Evolutionary conservation across 2,329 filamentous ascomycete genomes (phyloP).

Genomic region (Alternaria triticina): DNA sequence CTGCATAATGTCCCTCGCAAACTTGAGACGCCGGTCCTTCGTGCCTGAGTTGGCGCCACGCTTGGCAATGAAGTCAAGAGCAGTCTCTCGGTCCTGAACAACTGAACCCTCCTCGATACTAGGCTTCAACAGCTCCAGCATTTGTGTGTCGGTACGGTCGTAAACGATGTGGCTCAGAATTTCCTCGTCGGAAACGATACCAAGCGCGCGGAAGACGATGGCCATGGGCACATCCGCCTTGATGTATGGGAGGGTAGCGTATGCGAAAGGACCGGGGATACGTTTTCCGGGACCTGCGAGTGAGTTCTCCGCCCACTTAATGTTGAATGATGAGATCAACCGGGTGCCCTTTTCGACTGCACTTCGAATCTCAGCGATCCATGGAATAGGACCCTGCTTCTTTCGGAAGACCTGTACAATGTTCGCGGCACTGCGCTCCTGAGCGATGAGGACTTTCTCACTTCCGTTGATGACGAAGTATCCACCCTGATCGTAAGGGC

Average conservation of each 20-base stretch:
- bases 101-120: constrained; percentile 97
- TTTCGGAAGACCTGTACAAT: constrained; percentile 99
- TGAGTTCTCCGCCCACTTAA: constrained; percentile 89
- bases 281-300: constrained; percentile 76
- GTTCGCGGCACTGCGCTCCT: constrained; percentile 96
- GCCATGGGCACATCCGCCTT: constrained; percentile 92
- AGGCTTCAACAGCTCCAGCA: constrained; percentile 96
- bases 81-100: constrained; percentile 93
- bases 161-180: constrained; percentile 98
- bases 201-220: constrained; percentile 93
- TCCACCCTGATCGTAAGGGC: constrained; percentile 95
- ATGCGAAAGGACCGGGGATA: constrained; percentile 84
- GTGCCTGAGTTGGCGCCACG: constrained; percentile 79
- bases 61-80: constrained; percentile 93
- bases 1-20: constrained; percentile 92
- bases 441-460: constrained; percentile 97
- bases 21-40: constrained; percentile 87
- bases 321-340: constrained; percentile 87
- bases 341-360: constrained; percentile 95
- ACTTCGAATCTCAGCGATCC: constrained; percentile 94
- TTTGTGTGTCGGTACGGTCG: constrained; percentile 91
- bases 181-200: constrained; percentile 96
- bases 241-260: constrained; percentile 90
- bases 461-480: constrained; percentile 99
- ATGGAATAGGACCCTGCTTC: constrained; percentile 90